phyloP scores from a whole-genome alignment of 2,329 filamentous ascomycete genomes.

The Microdochium bolleyi region DNA sequence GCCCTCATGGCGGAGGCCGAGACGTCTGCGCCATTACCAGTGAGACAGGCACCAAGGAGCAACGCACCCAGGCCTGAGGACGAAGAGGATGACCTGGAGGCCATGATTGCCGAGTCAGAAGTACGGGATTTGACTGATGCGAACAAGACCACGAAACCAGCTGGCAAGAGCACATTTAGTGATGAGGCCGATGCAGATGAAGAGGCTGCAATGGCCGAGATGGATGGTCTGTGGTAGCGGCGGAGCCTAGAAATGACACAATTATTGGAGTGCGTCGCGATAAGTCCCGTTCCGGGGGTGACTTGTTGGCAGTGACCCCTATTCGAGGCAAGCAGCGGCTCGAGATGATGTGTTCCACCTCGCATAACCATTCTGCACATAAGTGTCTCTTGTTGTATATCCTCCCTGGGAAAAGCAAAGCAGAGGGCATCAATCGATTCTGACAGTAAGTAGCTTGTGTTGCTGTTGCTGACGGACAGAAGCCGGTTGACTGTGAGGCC shows the following conservation, averaged over 20 bases:
- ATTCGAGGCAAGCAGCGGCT: too few species aligned
- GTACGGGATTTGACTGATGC: conserved; percentile 9
- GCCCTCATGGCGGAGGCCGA: conserved; percentile 31
- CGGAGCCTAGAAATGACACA: not conserved
- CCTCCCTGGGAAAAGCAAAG: too few species aligned
- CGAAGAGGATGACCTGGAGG: conserved; percentile 34
- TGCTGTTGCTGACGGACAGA: too few species aligned
- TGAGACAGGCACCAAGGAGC: conserved; percentile 7
- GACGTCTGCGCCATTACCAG: conserved; percentile 9
- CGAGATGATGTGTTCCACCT: too few species aligned
- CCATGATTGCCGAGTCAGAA: conserved; percentile 29
- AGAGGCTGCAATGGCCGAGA: conserved; percentile 59
- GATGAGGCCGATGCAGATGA: conserved; percentile 15
- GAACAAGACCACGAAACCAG: conserved; percentile 3
- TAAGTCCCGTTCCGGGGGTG: too few species aligned
- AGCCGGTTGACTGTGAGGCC: too few species aligned
- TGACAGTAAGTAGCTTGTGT: too few species aligned
- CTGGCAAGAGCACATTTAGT: conserved; percentile 2
- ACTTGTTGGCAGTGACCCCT: too few species aligned
- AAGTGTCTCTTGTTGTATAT: too few species aligned
- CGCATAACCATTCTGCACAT: too few species aligned
- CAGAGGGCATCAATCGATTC: too few species aligned
- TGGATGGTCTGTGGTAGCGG: conserved; percentile 44
- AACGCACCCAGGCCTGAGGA: conserved; percentile 9
- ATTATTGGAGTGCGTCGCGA: too few species aligned